Percentiles rank a stretch among this genome's conserved stretches.
Conservation (phyloP, 2,329 filamentous ascomycete genomes). For the Penicillium sp. region DNA sequence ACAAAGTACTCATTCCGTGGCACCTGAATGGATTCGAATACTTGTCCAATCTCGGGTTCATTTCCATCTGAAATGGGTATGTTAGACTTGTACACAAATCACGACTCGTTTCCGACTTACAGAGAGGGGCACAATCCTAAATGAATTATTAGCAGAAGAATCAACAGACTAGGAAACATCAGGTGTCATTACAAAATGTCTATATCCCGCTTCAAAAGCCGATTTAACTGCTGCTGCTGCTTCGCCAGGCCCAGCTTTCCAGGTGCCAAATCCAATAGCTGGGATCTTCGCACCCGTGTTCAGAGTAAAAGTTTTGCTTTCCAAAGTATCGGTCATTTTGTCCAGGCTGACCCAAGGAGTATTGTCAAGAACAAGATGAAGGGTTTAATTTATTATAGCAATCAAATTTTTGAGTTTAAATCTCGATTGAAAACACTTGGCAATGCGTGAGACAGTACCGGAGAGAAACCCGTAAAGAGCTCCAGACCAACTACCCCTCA, state of each 20-base stretch:
- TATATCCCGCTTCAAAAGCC: slow-evolving; percentile 70
- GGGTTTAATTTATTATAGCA: background rate
- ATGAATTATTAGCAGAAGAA: background rate
- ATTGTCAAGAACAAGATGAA: background rate
- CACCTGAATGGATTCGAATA: slow-evolving; percentile 63
- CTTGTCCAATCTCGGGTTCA: slow-evolving; percentile 64
- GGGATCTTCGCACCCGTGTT: slow-evolving; percentile 38
- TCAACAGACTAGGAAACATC: background rate
- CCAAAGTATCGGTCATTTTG: slow-evolving; percentile 3
- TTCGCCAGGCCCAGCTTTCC: slow-evolving; percentile 64
- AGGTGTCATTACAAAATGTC: slow-evolving; percentile 62
- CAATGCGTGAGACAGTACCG: background rate
- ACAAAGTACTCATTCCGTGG: slow-evolving; percentile 65
- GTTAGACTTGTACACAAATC: too few relatives aligned
- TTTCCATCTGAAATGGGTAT: slow-evolving; percentile 55
- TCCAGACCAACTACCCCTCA: background rate
- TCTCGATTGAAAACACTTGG: too few relatives aligned
- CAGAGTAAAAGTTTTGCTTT: slow-evolving; percentile 24
- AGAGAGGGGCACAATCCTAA: slow-evolving; percentile 61
- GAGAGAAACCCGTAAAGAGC: slow-evolving; percentile 13
- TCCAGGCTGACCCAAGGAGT: background rate
- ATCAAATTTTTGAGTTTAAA: background rate
- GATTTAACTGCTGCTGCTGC: slow-evolving; percentile 71
- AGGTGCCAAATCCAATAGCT: slow-evolving; percentile 37
- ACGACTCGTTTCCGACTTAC: slow-evolving; percentile 2